phyloP scores from a whole-genome alignment of 129 eudicot species.

The Cynara cardunculus region DNA sequence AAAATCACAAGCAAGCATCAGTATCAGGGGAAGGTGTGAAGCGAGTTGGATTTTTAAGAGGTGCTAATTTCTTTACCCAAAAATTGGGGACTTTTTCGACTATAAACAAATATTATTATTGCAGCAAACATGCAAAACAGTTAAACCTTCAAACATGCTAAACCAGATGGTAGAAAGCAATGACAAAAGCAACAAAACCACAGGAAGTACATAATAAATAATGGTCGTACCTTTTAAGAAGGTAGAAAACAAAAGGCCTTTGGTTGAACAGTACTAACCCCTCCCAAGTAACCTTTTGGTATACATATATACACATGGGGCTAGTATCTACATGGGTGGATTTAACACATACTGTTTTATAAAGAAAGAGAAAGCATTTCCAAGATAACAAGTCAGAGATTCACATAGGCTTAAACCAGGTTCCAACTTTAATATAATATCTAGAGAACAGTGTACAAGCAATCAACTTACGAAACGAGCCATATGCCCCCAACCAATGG shows the following conservation, averaged over 20 bases:
- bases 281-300: neutral
- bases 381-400: neutral
- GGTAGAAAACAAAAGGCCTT: neutral
- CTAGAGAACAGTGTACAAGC: neutral
- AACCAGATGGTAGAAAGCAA: neutral
- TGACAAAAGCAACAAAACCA: neutral
- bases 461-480: conserved; percentile 70
- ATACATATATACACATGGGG: neutral
- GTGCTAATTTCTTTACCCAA: too few species aligned
- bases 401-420: neutral
- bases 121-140: neutral
- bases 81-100: neutral
- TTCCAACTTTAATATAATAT: neutral
- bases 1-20: too few species aligned
- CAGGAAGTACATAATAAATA: neutral
- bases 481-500: conserved; percentile 93
- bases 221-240: neutral
- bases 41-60: too few species aligned
- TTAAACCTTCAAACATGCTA: neutral
- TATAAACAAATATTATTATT: neutral
- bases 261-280: neutral
- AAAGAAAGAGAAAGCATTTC: neutral
- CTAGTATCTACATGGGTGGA: neutral
- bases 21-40: too few species aligned
- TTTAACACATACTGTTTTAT: neutral